A percentile compares a stretch with the other conserved stretches of the same genome.
phyloP scores from a whole-genome alignment of 176 grass and related monocot genomes.

The Chloris gayana region DNA sequence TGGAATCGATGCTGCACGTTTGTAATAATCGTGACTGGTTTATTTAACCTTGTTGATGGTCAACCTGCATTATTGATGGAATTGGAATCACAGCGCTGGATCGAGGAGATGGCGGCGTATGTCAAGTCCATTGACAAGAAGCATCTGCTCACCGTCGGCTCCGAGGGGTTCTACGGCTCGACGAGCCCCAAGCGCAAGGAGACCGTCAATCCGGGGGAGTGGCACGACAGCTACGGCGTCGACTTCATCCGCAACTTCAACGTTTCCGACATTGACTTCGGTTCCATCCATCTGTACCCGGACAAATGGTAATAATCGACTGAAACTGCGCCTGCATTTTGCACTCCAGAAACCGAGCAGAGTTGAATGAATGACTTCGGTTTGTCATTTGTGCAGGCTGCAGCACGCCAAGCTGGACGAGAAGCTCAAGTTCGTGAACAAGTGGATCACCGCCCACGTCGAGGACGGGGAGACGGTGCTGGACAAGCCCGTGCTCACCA shows the following conservation, averaged over 20 bases:
- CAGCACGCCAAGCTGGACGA: constrained; percentile 51
- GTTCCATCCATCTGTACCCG: constrained; percentile 89
- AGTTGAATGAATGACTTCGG: neutral
- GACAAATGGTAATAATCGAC: constrained; percentile 64
- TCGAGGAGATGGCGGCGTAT: constrained; percentile 86
- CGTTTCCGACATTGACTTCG: constrained; percentile 73
- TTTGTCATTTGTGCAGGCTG: constrained; percentile 41
- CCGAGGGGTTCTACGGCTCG: constrained; percentile 92
- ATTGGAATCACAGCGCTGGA: constrained; percentile 58
- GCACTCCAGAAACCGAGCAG: neutral
- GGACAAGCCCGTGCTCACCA: constrained; percentile 74
- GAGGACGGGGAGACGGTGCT: constrained; percentile 84
- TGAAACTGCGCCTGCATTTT: neutral
- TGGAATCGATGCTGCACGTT: neutral
- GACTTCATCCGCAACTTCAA: constrained; percentile 92
- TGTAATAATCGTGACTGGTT: neutral
- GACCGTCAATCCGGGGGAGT: constrained; percentile 70
- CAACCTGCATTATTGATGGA: neutral
- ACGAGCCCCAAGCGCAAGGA: constrained; percentile 52
- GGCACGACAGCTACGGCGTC: constrained; percentile 69
- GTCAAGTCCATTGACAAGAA: constrained; percentile 77
- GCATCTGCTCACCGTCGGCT: constrained; percentile 82
- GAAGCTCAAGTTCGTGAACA: constrained; percentile 69
- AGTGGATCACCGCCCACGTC: constrained; percentile 77
- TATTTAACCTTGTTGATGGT: neutral